Evolutionary conservation across 2,329 filamentous ascomycete genomes (phyloP).

Genomic region (Fulvia fulva): DNA sequence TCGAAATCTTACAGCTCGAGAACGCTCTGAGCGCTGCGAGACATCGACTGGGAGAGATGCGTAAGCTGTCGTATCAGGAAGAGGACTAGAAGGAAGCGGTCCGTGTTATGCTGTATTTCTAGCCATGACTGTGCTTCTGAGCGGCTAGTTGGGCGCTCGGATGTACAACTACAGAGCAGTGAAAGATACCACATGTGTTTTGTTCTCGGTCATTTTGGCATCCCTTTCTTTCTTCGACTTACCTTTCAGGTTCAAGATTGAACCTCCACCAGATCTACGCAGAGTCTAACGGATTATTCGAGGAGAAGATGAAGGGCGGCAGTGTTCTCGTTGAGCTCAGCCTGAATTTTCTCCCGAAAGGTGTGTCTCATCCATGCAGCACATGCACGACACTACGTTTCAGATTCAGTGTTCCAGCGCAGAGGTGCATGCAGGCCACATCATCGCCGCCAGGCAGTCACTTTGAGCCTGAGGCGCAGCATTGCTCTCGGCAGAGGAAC

Average conservation of each 20-base stretch:
- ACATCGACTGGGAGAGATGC: constrained; percentile 88
- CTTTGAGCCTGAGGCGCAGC: background rate
- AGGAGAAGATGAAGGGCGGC: no score
- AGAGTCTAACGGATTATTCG: no score
- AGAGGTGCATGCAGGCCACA: background rate
- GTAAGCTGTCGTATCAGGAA: constrained; percentile 91
- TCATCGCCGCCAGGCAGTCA: background rate
- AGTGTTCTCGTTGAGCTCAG: no score
- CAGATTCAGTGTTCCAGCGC: background rate
- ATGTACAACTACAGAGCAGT: background rate
- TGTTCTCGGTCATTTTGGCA: no score
- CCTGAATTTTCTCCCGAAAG: background rate
- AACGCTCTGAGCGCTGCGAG: constrained; percentile 77
- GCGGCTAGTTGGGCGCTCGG: background rate
- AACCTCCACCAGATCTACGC: no score
- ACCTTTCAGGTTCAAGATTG: no score
- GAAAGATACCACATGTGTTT: no score
- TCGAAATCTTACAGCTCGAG: constrained; percentile 94
- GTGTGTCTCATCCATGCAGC: background rate
- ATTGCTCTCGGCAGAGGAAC: background rate
- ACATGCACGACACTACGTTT: background rate
- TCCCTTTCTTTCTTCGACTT: no score
- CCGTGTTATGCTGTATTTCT: background rate
- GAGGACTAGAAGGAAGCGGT: constrained; percentile 43
- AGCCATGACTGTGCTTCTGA: background rate